Evolutionary conservation across 2,329 filamentous ascomycete genomes (phyloP), one percentile per base, ranked within the genome.

Genomic region (Colletotrichum sp.): DNA sequence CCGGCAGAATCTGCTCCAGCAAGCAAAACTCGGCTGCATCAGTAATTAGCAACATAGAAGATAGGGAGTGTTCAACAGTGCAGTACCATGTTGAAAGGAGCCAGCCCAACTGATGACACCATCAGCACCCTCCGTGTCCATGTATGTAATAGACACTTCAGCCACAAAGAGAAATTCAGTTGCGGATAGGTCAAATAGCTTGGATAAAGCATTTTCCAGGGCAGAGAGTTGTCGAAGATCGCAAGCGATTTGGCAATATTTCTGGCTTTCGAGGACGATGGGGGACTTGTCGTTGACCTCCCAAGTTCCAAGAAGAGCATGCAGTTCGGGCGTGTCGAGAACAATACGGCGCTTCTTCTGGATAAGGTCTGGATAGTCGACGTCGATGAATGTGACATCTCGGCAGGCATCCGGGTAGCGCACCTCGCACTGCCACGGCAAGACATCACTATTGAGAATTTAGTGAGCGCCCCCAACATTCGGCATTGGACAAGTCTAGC

Each of bases 91-190:
- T 15, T 92, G 90, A 66, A 98, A 87, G 13, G 86, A 91, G 71
- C 92, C 91, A n/a, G 94, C 93, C 95, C 95, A 98, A 67, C 88
- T 83, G 34, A 98, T 93, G 11, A 98, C 88, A 19, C 90, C 88
- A 86, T 98, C 93, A 8, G 95, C 93, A 55, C 92, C 92, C 27
- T 90, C 83, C 4, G 92, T 91, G 72, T 95, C 92, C 95, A 98
- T 98, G 80, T 98, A 98, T 1, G 95, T 97, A 55, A 98, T 91
- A 5, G 96, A 98, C 16, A 98, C 96, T 84, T 99, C 96, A 1
- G 96, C 96, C 30, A 96, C 90, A 80, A 97, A 98, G 29, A 98
- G 87, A 3, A 98, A 90, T 9, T 90, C 86, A 2, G 89, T 82
- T 3, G 32, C 62, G 30, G 70, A 29, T 19, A 93, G 82, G 52